A percentile compares a stretch with the other conserved stretches of the same genome.
These are phyloP conservation scores for Colletotrichum orbiculare DNA, from an alignment of 2,329 filamentous ascomycete species.

Conservation along the genomic window DNA sequence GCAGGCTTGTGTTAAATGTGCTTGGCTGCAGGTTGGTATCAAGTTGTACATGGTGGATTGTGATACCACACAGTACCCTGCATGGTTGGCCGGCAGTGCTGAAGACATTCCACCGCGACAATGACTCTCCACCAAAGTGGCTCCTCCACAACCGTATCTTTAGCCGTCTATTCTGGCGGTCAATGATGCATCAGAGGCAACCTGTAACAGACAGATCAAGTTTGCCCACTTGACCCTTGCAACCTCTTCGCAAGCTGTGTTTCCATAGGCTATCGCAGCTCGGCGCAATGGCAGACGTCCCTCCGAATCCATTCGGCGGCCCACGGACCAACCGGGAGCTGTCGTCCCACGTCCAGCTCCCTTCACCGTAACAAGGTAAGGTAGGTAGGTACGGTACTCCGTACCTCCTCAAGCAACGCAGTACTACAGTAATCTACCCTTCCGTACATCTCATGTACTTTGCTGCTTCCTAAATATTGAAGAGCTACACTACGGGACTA, in stretches of 20 bases:
- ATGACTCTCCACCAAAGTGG: conserved; percentile 7
- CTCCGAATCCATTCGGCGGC: conserved; percentile 25
- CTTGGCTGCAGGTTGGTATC: too few relatives aligned
- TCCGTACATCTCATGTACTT: too few relatives aligned
- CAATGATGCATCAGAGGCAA: neutral
- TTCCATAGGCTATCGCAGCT: conserved; percentile 17
- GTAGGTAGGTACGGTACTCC: conserved; percentile 8
- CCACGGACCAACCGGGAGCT: conserved; percentile 29
- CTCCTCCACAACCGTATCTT: neutral
- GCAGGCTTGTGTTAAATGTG: too few relatives aligned
- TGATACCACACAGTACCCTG: too few relatives aligned
- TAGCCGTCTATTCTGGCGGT: conserved; percentile 9
- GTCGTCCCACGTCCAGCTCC: conserved; percentile 20
- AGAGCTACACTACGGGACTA: too few relatives aligned
- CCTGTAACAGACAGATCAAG: conserved; percentile 18
- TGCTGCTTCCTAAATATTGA: too few relatives aligned
- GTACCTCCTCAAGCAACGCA: neutral
- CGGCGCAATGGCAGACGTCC: conserved; percentile 9
- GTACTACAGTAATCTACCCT: neutral
- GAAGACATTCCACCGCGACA: neutral
- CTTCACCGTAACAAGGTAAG: conserved; percentile 28
- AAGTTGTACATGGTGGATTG: too few relatives aligned
- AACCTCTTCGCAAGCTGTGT: conserved; percentile 4
- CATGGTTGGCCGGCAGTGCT: neutral
- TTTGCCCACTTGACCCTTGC: conserved; percentile 24